Conservation (phyloP, 768 basidiomycete genomes). For the Pisolithus tinctorius region DNA sequence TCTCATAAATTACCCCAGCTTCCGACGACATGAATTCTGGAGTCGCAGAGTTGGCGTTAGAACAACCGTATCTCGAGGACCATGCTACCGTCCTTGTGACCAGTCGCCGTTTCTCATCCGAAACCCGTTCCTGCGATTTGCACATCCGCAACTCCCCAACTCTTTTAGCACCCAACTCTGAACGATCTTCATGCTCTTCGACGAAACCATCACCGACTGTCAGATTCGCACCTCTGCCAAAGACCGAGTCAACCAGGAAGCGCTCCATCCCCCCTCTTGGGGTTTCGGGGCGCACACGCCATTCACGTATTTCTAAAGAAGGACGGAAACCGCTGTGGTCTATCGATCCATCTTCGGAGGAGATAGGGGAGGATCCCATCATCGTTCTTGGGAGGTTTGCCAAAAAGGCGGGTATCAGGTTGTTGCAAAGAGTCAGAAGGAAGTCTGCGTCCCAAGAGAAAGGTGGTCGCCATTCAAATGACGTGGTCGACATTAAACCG, state of each 20-base stretch:
- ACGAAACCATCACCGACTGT: conserved; percentile 28
- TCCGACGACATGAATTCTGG: not conserved
- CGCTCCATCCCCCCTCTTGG: conserved; percentile 47
- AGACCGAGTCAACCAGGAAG: conserved; percentile 42
- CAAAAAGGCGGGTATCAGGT: conserved; percentile 32
- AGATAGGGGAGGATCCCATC: conserved; percentile 41
- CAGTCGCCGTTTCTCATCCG: not conserved
- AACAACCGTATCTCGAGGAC: not conserved
- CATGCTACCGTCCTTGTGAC: not conserved
- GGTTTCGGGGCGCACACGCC: conserved; percentile 38
- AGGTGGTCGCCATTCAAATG: conserved; percentile 3
- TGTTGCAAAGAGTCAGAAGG: conserved; percentile 46
- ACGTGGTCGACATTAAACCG: conserved; percentile 18
- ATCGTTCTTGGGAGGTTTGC: conserved; percentile 43
- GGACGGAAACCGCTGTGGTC: conserved; percentile 14
- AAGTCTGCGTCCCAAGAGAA: conserved; percentile 17
- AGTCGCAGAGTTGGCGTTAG: not conserved
- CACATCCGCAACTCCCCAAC: not conserved
- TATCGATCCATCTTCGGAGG: conserved; percentile 20
- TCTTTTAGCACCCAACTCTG: not conserved
- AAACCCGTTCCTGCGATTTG: not conserved
- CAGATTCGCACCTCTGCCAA: conserved; percentile 55
- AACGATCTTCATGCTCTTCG: not conserved
- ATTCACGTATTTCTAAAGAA: conserved; percentile 15
- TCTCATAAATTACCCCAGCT: not conserved